Base-by-base conservation (phyloP, 2,329 filamentous ascomycete genomes). In the Onygena corvina region DNA sequence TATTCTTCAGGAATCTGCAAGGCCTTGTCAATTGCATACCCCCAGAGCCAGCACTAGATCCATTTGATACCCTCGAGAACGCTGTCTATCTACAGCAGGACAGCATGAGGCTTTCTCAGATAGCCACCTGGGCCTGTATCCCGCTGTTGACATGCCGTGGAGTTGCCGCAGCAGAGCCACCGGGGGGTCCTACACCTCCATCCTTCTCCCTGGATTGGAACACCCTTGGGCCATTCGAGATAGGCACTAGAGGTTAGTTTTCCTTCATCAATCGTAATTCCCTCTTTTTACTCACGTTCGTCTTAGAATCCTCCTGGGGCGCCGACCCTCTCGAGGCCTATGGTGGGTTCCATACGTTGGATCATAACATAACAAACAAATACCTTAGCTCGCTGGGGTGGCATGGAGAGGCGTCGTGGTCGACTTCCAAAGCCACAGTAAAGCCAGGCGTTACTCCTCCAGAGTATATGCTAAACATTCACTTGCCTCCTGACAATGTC, bases 161-260 rank as follows among this genome's bases (percentile, higher is more conserved):
- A 8, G 38, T 27, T 7, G 38, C 14, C 16, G 38, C 38, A 16
- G 12, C 23, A 3, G 27, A 27, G 12, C 16, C 38, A 6, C 21
- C 21, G n/a, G 21, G 27, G 14, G n/a, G 36, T 9, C 36, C 21
- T 12, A 4, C 12, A 27, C 4, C 12, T 27, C n/a, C 14, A 23
- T 47, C 44, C 8, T 57, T 67, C 38, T 64, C 62, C 7, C 35
- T 51, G n/a, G 49, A 23, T 23, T 78, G 75, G 75, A 61, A 76
- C 47, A 57, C 76, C 18, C 64, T 80, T 18, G 77, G 76, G 2
- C 77, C 76, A 5, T 80, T 79, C 56, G 71, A 74, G 54, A 71
- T 75, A 50, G 77, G 77, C 52, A 80, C 75, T 49, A 66, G 76
- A 73, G 76, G 76, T 73, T 68, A 58, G 68, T 60, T 14, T 6